These are phyloP conservation scores for Pyrus communis DNA, from an alignment of 306 rosid genomes.

Conservation along the genomic window DNA sequence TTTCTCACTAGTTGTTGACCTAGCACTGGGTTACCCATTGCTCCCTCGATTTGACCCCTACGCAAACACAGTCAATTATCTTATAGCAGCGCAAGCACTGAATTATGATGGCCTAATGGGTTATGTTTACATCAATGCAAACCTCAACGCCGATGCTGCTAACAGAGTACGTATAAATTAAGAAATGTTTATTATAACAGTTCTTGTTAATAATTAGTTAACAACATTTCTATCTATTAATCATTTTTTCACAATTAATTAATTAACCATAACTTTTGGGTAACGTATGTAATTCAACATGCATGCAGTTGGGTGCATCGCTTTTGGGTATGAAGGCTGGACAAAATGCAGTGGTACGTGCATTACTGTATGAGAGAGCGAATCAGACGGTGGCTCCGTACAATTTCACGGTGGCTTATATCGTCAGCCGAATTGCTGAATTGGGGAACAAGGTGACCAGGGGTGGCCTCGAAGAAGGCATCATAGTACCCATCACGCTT, in stretches of 20 bases:
- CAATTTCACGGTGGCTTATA: slow-evolving; percentile 17
- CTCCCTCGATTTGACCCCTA: too few relatives aligned
- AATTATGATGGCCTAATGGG: too few relatives aligned
- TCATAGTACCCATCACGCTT: neutral
- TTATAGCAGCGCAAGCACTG: too few relatives aligned
- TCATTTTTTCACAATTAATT: neutral
- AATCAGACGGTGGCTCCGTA: slow-evolving; percentile 11
- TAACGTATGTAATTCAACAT: neutral
- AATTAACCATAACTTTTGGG: neutral
- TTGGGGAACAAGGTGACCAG: slow-evolving; percentile 10
- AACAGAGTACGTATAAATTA: neutral
- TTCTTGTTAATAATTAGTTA: too few relatives aligned
- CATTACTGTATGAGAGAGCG: slow-evolving; percentile 2
- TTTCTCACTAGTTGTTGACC: too few relatives aligned
- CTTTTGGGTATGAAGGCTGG: slow-evolving; percentile 19
- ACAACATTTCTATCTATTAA: too few relatives aligned
- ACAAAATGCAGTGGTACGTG: slow-evolving; percentile 23
- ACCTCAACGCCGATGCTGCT: too few relatives aligned
- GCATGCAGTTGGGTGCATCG: slow-evolving; percentile 10
- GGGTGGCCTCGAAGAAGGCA: slow-evolving; percentile 28
- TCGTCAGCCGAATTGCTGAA: slow-evolving; percentile 2
- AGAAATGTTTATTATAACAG: too few relatives aligned
- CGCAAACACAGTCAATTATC: too few relatives aligned
- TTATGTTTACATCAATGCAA: too few relatives aligned
- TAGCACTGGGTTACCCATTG: too few relatives aligned